Conservation (phyloP, 139 green algal genomes). For the Penium margaritaceum region DNA sequence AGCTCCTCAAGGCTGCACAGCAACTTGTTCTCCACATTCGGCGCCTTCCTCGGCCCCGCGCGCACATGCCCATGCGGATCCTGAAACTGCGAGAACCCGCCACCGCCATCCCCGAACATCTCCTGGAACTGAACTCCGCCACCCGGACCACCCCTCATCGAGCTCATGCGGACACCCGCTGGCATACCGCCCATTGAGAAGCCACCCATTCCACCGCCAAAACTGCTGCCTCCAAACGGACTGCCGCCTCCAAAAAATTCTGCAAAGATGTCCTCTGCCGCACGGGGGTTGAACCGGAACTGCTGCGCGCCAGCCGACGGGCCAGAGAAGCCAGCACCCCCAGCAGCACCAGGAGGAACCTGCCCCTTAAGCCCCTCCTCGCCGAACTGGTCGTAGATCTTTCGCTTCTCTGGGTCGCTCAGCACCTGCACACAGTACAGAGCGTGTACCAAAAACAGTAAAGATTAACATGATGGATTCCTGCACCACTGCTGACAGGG, state of each 20-base stretch:
- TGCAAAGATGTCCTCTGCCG: conserved; percentile 48
- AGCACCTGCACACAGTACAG: conserved; percentile 40
- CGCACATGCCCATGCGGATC: not conserved
- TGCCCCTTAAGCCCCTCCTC: conserved; percentile 50
- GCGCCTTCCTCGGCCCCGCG: conserved; percentile 24
- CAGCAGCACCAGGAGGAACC: conserved; percentile 26
- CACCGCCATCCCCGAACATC: conserved; percentile 29
- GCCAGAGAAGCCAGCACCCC: conserved; percentile 16
- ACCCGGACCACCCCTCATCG: conserved; percentile 14
- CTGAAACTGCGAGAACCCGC: not conserved
- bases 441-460: not conserved
- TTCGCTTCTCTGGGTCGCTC: conserved; percentile 48
- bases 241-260: conserved; percentile 48
- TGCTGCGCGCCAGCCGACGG: not conserved
- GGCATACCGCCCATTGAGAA: conserved; percentile 21
- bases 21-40: conserved; percentile 47
- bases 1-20: conserved; percentile 58
- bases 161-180: not conserved
- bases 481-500: not conserved
- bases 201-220: conserved; percentile 23
- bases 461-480: not conserved
- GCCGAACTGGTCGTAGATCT: conserved; percentile 51
- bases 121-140: conserved; percentile 8
- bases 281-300: conserved; percentile 29
- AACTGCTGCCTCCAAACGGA: conserved; percentile 33